phyloP scores from a whole-genome alignment of 2,329 filamentous ascomycete genomes.

The Botrytis hyacinthi region DNA sequence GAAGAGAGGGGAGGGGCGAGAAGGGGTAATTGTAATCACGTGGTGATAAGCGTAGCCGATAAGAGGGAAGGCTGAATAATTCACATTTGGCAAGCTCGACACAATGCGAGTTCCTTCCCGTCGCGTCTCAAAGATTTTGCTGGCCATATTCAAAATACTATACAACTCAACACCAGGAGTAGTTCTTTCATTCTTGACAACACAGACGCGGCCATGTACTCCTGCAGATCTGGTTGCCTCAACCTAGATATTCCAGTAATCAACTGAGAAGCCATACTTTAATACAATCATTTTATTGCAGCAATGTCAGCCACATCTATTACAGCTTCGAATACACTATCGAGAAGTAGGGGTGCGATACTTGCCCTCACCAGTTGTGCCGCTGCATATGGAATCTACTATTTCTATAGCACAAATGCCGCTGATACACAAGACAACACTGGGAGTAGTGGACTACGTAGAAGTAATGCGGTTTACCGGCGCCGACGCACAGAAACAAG shows the following conservation, averaged over 20 bases:
- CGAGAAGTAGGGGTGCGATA: slow-evolving; percentile 54
- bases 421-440: neutral
- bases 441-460: slow-evolving; percentile 46
- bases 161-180: neutral
- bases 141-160: neutral
- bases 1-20: neutral
- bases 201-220: slow-evolving; percentile 2
- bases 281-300: neutral
- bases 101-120: neutral
- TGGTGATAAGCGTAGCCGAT: neutral
- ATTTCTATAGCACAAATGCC: slow-evolving; percentile 48
- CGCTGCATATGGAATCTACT: slow-evolving; percentile 57
- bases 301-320: slow-evolving; percentile 43
- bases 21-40: neutral
- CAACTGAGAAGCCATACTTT: neutral
- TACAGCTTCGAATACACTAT: slow-evolving; percentile 52
- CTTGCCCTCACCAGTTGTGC: slow-evolving; percentile 55
- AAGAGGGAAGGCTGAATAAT: slow-evolving; percentile 12
- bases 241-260: neutral
- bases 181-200: neutral
- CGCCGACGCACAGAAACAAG: slow-evolving; percentile 26
- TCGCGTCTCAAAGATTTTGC: neutral
- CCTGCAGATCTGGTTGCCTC: slow-evolving; percentile 11
- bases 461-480: slow-evolving; percentile 66
- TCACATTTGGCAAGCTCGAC: slow-evolving; percentile 5